A percentile compares a stretch with the other conserved stretches of the same genome.
These are phyloP conservation scores for Moniliella sp. DNA, from an alignment of 1,284 basidiomycete species.

Conservation along the genomic window DNA sequence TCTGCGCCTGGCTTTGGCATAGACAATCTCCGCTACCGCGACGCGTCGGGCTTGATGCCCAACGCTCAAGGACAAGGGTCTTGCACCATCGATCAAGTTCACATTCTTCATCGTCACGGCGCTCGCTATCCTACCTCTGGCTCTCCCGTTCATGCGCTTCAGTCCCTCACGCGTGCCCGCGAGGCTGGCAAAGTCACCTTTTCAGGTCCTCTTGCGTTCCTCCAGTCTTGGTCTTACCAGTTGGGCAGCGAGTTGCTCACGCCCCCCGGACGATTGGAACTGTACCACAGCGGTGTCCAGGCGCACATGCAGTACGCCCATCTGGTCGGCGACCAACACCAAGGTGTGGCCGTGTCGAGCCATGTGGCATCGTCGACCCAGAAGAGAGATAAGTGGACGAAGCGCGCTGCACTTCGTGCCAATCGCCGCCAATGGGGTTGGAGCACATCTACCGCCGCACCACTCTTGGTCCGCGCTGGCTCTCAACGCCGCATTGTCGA, in stretches of 20 bases:
- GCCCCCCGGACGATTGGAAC: constrained; percentile 57
- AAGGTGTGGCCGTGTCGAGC: too few species aligned
- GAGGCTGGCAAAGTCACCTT: constrained; percentile 20
- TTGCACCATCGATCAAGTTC: constrained; percentile 21
- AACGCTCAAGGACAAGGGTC: too few species aligned
- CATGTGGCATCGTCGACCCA: constrained; percentile 14
- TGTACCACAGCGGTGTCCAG: constrained; percentile 29
- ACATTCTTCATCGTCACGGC: constrained; percentile 28
- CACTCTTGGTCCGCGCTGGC: constrained; percentile 24
- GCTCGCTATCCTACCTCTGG: constrained; percentile 25
- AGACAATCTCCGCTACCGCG: constrained; percentile 16
- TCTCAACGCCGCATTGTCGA: constrained; percentile 55
- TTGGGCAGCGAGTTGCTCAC: constrained; percentile 50
- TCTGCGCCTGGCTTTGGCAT: constrained; percentile 18
- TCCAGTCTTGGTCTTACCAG: constrained; percentile 46
- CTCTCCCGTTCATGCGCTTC: constrained; percentile 12
- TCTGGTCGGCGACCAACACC: too few species aligned
- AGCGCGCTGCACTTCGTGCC: not conserved
- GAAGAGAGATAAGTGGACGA: too few species aligned
- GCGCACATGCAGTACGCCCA: constrained; percentile 25
- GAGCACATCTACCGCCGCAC: too few species aligned
- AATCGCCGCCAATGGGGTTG: not conserved
- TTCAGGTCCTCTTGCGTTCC: constrained; percentile 46
- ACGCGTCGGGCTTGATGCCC: constrained; percentile 1
- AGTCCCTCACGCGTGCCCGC: constrained; percentile 5